Evolutionary conservation across 176 grass and related monocot species (phyloP), one percentile per base, ranked within the genome.

Genomic region (Themeda triandra): DNA sequence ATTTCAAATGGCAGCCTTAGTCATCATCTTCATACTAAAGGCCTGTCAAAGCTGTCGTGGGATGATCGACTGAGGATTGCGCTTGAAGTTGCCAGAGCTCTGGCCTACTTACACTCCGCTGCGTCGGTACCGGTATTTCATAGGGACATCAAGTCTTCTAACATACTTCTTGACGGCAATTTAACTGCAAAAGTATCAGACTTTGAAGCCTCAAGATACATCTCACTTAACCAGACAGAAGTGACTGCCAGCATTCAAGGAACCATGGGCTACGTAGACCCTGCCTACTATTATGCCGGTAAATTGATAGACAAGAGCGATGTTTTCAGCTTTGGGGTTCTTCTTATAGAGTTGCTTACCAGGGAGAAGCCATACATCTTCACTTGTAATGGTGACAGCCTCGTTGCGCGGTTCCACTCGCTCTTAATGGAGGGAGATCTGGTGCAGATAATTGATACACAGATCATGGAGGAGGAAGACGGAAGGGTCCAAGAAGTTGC

Each of bases 241-340:
- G 28, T 65, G 63, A 66, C 29, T 32, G 63, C 29, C 29, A 66
- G 29, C 29, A 33, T 90, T 41, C 92, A 91, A 72, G 92, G 85
- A 69, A 93, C 91, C 25, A 65, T 80, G 25, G 80, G 91, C 5
- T 90, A 92, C 64, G 69, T 92, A 40, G 91, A 92, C 19, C 91
- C 91, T 30, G 73, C 80, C 48, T 92, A 90, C 21, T 92, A 89
- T 29, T 19, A 75, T 3, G 58, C 30, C 0, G 31, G 51, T 8
- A 12, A 33, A 24, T 8, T 79, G 19, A 39, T 39, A 3, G 60
- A 66, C 4, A 80, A 80, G 11, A 80, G 78, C 1, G 78, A 80
- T 30, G 63, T 80, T 15, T 80, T 67, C 6, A 67, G 78, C 36
- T 69, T 81, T 56, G 79, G 79, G 2, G 64, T 81, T 54, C 64